These are phyloP conservation scores for Tympanopsis confertula DNA, from an alignment of 2,329 filamentous ascomycete species.

Conservation along the genomic window DNA sequence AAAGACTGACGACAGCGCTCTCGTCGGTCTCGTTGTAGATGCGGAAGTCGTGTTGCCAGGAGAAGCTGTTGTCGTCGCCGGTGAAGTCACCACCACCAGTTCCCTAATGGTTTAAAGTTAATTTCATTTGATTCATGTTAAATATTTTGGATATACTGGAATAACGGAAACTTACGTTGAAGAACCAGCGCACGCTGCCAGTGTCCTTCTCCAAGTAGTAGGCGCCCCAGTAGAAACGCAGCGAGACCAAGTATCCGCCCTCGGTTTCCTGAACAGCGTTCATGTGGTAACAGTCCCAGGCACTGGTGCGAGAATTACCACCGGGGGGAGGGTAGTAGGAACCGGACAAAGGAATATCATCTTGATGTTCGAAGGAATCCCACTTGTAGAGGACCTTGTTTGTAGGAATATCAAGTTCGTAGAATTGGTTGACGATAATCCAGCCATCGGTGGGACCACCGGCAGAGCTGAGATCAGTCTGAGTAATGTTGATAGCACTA, in stretches of 20 bases:
- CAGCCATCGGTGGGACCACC: conserved; percentile 18
- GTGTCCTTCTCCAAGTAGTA: conserved; percentile 9
- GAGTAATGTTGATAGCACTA: conserved; percentile 15
- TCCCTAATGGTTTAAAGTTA: conserved; percentile 8
- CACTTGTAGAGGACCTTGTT: conserved; percentile 25
- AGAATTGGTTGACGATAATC: conserved; percentile 22
- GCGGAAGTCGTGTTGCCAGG: conserved; percentile 21
- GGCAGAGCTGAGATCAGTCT: conserved; percentile 15
- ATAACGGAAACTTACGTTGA: conserved; percentile 7
- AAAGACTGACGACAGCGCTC: conserved; percentile 15
- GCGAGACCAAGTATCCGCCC: conserved; percentile 13
- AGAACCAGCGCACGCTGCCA: conserved; percentile 10
- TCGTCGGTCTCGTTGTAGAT: conserved; percentile 9
- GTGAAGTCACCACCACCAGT: conserved; percentile 10
- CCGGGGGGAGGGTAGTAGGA: conserved; percentile 8
- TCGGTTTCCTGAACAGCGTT: conserved; percentile 12
- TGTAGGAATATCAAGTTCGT: conserved; percentile 27
- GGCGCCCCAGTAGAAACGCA: conserved; percentile 10
- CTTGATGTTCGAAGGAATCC: conserved; percentile 23
- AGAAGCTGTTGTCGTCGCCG: conserved; percentile 10
- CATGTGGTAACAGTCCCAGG: conserved; percentile 14
- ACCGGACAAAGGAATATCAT: neutral
- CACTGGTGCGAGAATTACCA: conserved; percentile 7
- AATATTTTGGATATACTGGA: neutral
- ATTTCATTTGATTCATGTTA: neutral